A percentile compares a stretch with the other conserved stretches of the same genome.
Evolutionary conservation across 2,329 filamentous ascomycete species (phyloP).

Genomic region (Aspergillus ibericus): DNA sequence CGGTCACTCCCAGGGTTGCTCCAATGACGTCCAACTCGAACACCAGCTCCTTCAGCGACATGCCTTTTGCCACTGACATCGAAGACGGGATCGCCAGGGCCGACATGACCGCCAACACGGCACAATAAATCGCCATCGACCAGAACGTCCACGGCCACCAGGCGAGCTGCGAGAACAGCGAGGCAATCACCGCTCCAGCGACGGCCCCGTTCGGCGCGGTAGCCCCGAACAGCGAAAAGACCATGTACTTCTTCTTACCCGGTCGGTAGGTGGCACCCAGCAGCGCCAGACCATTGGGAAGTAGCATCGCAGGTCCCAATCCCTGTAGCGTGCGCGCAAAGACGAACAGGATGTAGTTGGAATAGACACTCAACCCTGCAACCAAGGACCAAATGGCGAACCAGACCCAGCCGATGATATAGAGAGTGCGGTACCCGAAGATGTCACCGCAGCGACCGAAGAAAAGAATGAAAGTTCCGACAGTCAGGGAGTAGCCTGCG

Average conservation of each 20-base stretch:
- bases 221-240: slow-evolving; percentile 56
- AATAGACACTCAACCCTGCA: slow-evolving; percentile 37
- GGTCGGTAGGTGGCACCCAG: slow-evolving; percentile 59
- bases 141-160: slow-evolving; percentile 59
- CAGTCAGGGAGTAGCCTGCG: slow-evolving; percentile 56
- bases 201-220: slow-evolving; percentile 49
- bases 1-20: slow-evolving; percentile 51
- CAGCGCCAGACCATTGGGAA: slow-evolving; percentile 66
- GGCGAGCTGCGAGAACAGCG: slow-evolving; percentile 42
- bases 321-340: slow-evolving; percentile 57
- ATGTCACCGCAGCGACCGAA: slow-evolving; percentile 40
- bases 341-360: slow-evolving; percentile 52
- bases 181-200: slow-evolving; percentile 43
- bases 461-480: slow-evolving; percentile 42
- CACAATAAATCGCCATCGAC: slow-evolving; percentile 36
- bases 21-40: slow-evolving; percentile 43
- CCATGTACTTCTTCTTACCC: slow-evolving; percentile 60
- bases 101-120: slow-evolving; percentile 41
- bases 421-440: slow-evolving; percentile 39
- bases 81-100: slow-evolving; percentile 30
- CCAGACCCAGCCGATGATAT: slow-evolving; percentile 39
- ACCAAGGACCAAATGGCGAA: slow-evolving; percentile 39
- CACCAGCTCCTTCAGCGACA: slow-evolving; percentile 3
- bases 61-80: slow-evolving; percentile 6
- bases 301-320: slow-evolving; percentile 57